Conservation (phyloP, 2,329 filamentous ascomycete species). For the Helotiales sp. region DNA sequence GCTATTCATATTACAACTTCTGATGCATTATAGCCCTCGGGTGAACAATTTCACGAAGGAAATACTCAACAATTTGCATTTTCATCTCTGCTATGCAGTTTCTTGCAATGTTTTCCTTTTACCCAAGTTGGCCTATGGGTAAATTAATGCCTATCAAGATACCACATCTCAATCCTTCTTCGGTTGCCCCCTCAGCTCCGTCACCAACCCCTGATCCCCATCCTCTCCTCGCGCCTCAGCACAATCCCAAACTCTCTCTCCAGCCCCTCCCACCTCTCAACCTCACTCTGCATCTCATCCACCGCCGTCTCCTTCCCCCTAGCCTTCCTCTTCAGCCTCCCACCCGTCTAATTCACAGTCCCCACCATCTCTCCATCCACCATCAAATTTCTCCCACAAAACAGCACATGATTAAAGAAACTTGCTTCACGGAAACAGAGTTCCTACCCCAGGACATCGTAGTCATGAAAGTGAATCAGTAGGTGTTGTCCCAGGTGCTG, state of each 20-base stretch:
- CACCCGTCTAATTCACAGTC: constrained; percentile 54
- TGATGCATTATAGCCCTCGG: no score
- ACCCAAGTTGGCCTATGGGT: no score
- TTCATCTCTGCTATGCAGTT: no score
- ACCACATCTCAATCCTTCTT: background rate
- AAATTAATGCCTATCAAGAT: no score
- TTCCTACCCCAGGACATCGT: no score
- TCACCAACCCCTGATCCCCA: constrained; percentile 53
- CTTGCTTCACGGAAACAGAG: constrained; percentile 60
- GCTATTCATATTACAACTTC: no score
- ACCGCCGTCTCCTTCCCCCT: constrained; percentile 38
- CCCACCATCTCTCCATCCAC: constrained; percentile 49
- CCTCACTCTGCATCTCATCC: constrained; percentile 54
- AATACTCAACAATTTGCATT: no score
- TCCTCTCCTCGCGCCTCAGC: constrained; percentile 53
- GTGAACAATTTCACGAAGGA: no score
- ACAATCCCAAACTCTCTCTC: constrained; percentile 57
- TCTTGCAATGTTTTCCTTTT: no score
- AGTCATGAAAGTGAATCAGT: constrained; percentile 64
- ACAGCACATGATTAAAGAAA: constrained; percentile 60
- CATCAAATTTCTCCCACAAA: constrained; percentile 62
- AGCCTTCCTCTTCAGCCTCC: constrained; percentile 56
- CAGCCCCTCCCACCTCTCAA: constrained; percentile 56
- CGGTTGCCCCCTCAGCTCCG: constrained; percentile 31
- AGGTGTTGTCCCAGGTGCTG: constrained; percentile 57